Percentiles rank a stretch among this genome's conserved stretches.
Evolutionary conservation across 345 rosid genomes (phyloP).

Genomic region (Citrus trifoliata): DNA sequence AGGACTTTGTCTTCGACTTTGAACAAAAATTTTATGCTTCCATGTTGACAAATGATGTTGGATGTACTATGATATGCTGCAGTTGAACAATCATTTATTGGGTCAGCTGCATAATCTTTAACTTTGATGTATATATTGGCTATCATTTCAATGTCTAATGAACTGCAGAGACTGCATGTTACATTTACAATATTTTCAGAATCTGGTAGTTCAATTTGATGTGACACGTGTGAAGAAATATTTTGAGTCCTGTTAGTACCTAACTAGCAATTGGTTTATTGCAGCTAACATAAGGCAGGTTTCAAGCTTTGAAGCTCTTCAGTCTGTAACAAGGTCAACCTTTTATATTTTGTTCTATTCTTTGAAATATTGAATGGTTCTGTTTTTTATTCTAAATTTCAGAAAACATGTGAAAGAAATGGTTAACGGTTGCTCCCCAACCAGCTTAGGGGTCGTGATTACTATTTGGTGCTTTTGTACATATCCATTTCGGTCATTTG

Average conservation of each 20-base stretch:
- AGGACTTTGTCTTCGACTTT: not conserved
- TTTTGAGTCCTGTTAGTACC: not conserved
- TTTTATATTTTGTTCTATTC: not conserved
- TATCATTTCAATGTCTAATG: not conserved
- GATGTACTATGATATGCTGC: not conserved
- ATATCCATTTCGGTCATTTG: not conserved
- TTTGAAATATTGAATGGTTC: not conserved
- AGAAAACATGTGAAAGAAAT: not conserved
- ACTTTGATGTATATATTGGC: not conserved
- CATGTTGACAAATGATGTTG: not conserved
- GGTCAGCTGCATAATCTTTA: not conserved
- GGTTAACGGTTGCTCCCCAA: not conserved
- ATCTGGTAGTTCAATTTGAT: not conserved
- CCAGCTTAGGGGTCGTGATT: not conserved
- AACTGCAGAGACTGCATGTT: not conserved
- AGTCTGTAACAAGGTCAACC: constrained; percentile 28
- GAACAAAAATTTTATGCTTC: not conserved
- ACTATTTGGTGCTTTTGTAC: not conserved
- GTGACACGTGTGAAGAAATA: not conserved
- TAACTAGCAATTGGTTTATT: not conserved
- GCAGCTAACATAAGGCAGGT: constrained; percentile 34
- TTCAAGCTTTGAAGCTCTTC: constrained; percentile 36
- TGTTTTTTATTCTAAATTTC: not conserved
- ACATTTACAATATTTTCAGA: not conserved
- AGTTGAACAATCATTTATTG: not conserved